Percentiles rank a stretch among this genome's conserved stretches.
These are phyloP conservation scores for Penicillium sp. DNA, from an alignment of 2,329 filamentous ascomycete species.

Conservation along the genomic window DNA sequence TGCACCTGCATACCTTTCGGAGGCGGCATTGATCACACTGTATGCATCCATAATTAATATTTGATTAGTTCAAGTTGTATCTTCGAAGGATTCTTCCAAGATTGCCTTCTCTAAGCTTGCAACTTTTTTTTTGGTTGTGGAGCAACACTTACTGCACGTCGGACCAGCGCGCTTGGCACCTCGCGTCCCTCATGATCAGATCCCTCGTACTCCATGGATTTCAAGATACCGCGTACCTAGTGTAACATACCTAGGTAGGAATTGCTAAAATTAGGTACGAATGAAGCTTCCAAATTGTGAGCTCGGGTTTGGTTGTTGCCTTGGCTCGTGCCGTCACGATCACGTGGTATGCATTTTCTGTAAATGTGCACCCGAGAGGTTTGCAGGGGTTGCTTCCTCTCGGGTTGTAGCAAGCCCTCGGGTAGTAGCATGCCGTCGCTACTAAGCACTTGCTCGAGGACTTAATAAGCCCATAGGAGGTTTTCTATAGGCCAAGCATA, in stretches of 20 bases:
- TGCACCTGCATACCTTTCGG: conserved; percentile 29
- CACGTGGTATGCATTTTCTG: conserved; percentile 4
- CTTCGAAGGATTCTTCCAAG: neutral
- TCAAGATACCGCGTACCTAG: neutral
- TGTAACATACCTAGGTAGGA: neutral
- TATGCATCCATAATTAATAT: neutral
- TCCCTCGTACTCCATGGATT: conserved; percentile 32
- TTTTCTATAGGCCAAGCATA: too few species aligned
- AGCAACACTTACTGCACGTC: conserved; percentile 34
- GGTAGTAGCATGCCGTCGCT: too few species aligned
- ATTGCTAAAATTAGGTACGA: neutral
- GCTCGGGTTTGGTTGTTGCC: neutral
- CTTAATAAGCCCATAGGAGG: too few species aligned
- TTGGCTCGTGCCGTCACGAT: neutral
- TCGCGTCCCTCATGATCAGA: conserved; percentile 30
- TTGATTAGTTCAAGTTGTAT: neutral
- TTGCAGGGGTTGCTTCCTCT: too few species aligned
- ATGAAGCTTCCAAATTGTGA: neutral
- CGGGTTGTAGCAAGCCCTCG: too few species aligned
- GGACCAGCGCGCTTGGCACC: conserved; percentile 16
- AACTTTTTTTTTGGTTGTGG: neutral
- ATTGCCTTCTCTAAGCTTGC: neutral
- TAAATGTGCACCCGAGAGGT: too few species aligned
- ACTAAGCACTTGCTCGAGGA: too few species aligned
- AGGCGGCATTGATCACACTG: conserved; percentile 39